Conservation (phyloP, 2,329 filamentous ascomycete genomes). For the Sporothrix phasma region DNA sequence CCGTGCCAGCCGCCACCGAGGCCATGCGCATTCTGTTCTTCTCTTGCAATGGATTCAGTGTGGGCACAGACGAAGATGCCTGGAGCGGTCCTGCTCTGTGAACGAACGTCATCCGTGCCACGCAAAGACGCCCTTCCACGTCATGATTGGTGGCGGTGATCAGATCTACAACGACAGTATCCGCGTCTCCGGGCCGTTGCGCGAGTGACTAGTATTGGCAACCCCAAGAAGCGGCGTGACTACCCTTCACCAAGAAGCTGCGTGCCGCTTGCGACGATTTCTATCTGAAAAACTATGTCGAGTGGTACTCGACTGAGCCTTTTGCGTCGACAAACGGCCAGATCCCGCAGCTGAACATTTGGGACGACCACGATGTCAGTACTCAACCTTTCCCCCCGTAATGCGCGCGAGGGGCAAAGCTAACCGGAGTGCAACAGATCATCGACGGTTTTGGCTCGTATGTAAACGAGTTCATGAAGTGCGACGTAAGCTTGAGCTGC, state of each 20-base stretch:
- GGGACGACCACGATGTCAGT: constrained; percentile 84
- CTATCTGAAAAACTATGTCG: constrained; percentile 82
- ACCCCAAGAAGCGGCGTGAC: constrained; percentile 70
- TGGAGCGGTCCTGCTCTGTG: constrained; percentile 89
- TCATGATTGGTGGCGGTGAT: constrained; percentile 92
- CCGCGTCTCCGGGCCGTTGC: constrained; percentile 71
- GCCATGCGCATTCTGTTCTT: constrained; percentile 99
- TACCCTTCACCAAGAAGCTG: constrained; percentile 68
- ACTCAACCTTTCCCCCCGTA: background rate
- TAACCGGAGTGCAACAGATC: constrained; percentile 44
- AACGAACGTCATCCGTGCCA: constrained; percentile 83
- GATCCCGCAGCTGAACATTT: constrained; percentile 93
- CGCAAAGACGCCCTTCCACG: constrained; percentile 73
- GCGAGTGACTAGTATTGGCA: constrained; percentile 71
- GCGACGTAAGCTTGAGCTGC: constrained; percentile 29
- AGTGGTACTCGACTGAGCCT: constrained; percentile 58
- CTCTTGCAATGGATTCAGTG: constrained; percentile 93
- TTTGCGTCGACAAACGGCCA: constrained; percentile 82
- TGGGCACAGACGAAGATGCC: constrained; percentile 72
- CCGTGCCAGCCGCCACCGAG: constrained; percentile 70
- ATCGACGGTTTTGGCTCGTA: constrained; percentile 94
- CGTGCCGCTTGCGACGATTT: constrained; percentile 79
- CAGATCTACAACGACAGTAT: constrained; percentile 96
- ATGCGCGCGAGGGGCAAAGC: constrained; percentile 27
- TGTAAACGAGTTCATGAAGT: constrained; percentile 85